phyloP scores from a whole-genome alignment of 371 early-diverging fungal genomes.

The Syncephalastrum sp. region DNA sequence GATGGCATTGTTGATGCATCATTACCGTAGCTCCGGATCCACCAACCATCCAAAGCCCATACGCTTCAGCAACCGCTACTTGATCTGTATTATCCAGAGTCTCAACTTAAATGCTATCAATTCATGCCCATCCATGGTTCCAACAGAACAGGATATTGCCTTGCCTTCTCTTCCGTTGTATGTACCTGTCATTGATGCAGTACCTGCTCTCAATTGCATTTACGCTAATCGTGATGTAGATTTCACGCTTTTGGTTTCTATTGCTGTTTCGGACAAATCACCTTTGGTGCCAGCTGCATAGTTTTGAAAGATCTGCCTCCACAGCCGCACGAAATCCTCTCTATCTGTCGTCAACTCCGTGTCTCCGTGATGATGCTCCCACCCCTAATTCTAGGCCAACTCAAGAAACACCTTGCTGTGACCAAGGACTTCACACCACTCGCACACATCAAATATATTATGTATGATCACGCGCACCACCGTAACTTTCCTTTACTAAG shows the following conservation, averaged over 20 bases:
- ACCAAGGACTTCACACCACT: conserved; percentile 1
- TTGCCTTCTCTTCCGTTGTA: conserved; percentile 6
- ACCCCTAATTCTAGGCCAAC: conserved; percentile 5
- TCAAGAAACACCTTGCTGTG: not conserved
- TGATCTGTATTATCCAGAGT: conserved; percentile 4
- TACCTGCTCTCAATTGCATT: too few species aligned
- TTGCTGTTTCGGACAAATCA: not conserved
- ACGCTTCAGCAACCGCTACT: conserved; percentile 20
- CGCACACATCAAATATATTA: too few species aligned
- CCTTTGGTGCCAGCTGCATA: conserved; percentile 3
- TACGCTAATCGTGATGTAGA: not conserved
- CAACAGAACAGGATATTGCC: not conserved
- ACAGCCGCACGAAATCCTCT: not conserved
- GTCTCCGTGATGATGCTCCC: not conserved
- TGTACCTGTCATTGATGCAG: too few species aligned
- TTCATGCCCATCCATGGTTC: too few species aligned
- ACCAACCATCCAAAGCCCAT: conserved; percentile 24
- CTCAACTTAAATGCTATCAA: too few species aligned
- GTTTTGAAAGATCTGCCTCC: conserved; percentile 3
- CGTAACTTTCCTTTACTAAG: too few species aligned
- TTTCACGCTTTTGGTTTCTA: conserved; percentile 10
- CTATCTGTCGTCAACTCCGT: not conserved
- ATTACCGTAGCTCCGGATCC: conserved; percentile 19
- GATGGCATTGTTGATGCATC: not conserved
- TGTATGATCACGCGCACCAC: too few species aligned